Evolutionary conservation across 2,329 filamentous ascomycete genomes (phyloP).

Genomic region (Scedosporium dehoogii): DNA sequence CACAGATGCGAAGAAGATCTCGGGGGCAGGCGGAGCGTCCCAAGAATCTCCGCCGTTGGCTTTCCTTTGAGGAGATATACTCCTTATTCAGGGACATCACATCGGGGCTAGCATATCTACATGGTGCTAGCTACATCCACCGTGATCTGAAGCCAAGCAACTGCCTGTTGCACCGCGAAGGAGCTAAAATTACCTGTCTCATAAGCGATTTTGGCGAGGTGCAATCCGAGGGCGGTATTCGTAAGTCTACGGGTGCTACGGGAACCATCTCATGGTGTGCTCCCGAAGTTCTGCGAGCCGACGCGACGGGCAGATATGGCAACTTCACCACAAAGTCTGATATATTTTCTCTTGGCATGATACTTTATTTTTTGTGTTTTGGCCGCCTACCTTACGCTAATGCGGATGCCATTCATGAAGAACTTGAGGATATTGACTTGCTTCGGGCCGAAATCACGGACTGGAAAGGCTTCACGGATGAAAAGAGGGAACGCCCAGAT

Average conservation of each 20-base stretch:
- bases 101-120: conserved; percentile 80
- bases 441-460: conserved; percentile 75
- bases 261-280: conserved; percentile 97
- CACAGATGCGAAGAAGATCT: conserved; percentile 72
- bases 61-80: conserved; percentile 85
- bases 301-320: conserved; percentile 61
- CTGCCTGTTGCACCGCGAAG: conserved; percentile 74
- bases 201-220: conserved; percentile 99
- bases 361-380: conserved; percentile 97
- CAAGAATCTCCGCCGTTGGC: conserved; percentile 34
- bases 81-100: conserved; percentile 95
- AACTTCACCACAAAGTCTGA: conserved; percentile 98
- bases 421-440: conserved; percentile 81
- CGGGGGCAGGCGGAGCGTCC: conserved; percentile 63
- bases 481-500: conserved; percentile 64
- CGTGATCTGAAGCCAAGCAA: conserved; percentile 94
- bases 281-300: conserved; percentile 74
- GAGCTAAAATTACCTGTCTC: conserved; percentile 63
- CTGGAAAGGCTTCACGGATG: conserved; percentile 81
- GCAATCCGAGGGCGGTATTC: conserved; percentile 67
- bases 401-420: conserved; percentile 78
- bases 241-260: conserved; percentile 87
- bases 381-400: conserved; percentile 74
- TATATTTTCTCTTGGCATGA: conserved; percentile 98
- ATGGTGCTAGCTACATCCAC: conserved; percentile 88